Evolutionary conservation across 2,329 filamentous ascomycete genomes (phyloP), one percentile per base, ranked within the genome.

Genomic region (Microsporum ferrugineum): DNA sequence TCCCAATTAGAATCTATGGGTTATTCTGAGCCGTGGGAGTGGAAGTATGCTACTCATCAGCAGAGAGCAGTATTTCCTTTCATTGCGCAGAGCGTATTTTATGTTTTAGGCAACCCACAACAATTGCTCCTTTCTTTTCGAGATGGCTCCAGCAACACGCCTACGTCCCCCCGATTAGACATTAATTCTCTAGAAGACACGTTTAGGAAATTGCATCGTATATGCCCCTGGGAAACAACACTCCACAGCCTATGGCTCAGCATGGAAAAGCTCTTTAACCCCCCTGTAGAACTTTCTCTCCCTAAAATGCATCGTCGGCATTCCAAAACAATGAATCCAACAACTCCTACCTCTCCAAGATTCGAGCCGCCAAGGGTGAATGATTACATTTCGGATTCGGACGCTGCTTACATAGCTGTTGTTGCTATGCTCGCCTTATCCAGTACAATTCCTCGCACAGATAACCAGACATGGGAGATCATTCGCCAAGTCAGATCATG

Each of bases 41-140:
- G 73, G 72, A 66, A 64, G 49, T 72, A 70, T 66, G 72, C 74
- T 51, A 73, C 73, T n/a, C 60, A 63, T 43, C 67, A 67, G 3
- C 74, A 76, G 61, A 71, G 72, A 17, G 65, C 71, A 49, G 70
- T 67, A 14, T 76, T 74, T 58, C 68, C 73, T 3, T 78, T 78
- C 62, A 63, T 78, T 58, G 69, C 71, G 5, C 77, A 79, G 63
- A 78, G 76, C 60, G 69, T 78, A 0, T 75, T 73, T 61, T 79
- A 74, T 63, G 71, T 75, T 12, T 63, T 79, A 51, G 73, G 76
- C 63, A 73, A 68, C 58, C 70, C 74, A 27, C 70, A 65, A 34
- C 72, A 76, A 53, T 70, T 79, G 7, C 58, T 78, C 3, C 68
- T 63, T 43, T 78, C 77, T 6, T 78, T 78, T 66, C 67, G 70